Evolutionary conservation across 306 rosid species (phyloP), one percentile per base, ranked within the genome.

Genomic region (Astragalus glycyphyllos): DNA sequence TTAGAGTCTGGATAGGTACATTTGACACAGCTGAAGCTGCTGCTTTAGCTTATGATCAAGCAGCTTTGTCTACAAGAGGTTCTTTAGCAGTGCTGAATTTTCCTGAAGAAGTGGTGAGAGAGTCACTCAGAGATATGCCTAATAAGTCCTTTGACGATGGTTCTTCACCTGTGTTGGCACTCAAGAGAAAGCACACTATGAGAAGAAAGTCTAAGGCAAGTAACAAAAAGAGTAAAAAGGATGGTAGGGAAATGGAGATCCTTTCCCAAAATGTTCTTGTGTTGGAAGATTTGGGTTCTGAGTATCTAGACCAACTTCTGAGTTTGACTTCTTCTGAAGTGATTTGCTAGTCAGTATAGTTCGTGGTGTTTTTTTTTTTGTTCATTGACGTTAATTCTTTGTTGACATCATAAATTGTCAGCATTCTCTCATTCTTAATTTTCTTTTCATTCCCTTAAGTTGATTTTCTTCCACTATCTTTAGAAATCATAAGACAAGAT

Each of bases 1-100:
- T 86, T 17, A 38, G 98, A 56, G 98, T 94, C 11, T 94, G 98
- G 98, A 88, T 94, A 3, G 98, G 98, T 0, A 94, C 98, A 1
- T 94, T 94, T 34, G 97, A 90, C 8, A 94, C 86, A 6, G 90
- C 95, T 0, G 96, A 90, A 73, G 95, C 85, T 0, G 98, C 98
- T 4, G 98, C 98, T 16, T 37, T 94, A 17, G 98, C 98, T 0
- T 94, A 94, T 67, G 98, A 94, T 67, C 97, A 94, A 78, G 98
- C 98, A 0, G 97, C 97, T 68, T 85, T 87, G 47, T 54, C 87
- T 0, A 73, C 84, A 26, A 81, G 91, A 71, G 98, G 98, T 0
- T 42, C 85, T 0, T n/a, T 77, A 72, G 97, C 98, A 0, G 89
- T 91, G 58, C 85, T 94, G 10, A 94, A 94, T 78, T 94, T 94